Evolutionary conservation across 1,284 basidiomycete species (phyloP).

Genomic region (Pascua guehoae): DNA sequence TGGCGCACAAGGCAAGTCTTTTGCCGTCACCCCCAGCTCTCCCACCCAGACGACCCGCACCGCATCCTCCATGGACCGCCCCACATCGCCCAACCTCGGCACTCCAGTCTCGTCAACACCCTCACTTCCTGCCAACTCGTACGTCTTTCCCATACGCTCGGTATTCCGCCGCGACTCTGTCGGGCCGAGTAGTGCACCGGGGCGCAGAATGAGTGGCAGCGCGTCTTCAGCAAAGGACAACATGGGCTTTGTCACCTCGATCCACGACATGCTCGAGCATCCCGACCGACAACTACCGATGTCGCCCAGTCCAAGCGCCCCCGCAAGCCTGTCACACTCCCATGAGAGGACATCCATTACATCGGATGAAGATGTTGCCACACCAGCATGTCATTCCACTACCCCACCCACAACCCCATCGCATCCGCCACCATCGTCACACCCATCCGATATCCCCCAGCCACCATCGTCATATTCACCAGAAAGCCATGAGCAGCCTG

Average conservation of each 20-base stretch:
- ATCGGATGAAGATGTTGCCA: too few relatives aligned
- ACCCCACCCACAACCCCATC: too few relatives aligned
- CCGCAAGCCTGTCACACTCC: too few relatives aligned
- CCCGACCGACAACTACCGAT: not conserved
- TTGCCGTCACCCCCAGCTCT: too few relatives aligned
- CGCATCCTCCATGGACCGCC: not conserved
- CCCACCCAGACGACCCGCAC: not conserved
- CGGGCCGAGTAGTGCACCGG: not conserved
- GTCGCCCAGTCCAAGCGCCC: not conserved
- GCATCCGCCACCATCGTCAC: too few relatives aligned
- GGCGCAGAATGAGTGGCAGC: not conserved
- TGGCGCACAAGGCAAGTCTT: too few relatives aligned
- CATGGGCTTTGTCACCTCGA: conserved; percentile 4
- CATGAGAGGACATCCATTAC: too few relatives aligned
- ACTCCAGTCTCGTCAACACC: not conserved
- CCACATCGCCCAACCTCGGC: not conserved
- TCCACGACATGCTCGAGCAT: conserved; percentile 25
- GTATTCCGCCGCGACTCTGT: conserved; percentile 25
- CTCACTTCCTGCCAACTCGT: conserved; percentile 15
- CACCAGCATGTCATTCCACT: too few relatives aligned
- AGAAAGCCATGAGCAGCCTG: too few relatives aligned
- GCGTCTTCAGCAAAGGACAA: conserved; percentile 15
- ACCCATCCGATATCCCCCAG: too few relatives aligned
- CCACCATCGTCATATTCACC: too few relatives aligned
- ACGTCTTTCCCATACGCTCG: conserved; percentile 45